Evolutionary conservation across 2,329 filamentous ascomycete genomes (phyloP).

Genomic region (Colletotrichum echinochloae): DNA sequence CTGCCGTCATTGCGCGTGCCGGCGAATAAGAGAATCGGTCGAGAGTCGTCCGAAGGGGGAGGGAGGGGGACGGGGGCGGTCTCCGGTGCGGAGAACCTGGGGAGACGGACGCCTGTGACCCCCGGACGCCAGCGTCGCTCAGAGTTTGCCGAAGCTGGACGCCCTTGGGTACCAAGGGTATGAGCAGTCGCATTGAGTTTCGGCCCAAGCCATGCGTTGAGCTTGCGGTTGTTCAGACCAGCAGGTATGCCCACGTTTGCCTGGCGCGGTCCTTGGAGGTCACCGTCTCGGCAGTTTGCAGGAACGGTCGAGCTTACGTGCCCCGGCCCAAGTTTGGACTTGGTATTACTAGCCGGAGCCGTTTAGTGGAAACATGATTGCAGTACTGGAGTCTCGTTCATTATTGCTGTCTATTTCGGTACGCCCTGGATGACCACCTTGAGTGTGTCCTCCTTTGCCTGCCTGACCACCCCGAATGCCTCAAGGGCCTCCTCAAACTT

Average conservation of each 20-base stretch:
- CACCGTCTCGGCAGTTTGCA: not conserved
- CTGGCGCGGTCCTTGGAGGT: not conserved
- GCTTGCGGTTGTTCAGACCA: not conserved
- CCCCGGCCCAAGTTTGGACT: not conserved
- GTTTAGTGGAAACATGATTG: not conserved
- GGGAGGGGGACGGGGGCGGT: too few species aligned
- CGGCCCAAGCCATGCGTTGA: too few species aligned
- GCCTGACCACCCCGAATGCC: slow-evolving; percentile 77
- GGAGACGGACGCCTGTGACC: slow-evolving; percentile 26
- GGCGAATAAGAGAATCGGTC: slow-evolving; percentile 20
- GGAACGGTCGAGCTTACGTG: too few species aligned
- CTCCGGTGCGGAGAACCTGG: slow-evolving; percentile 27
- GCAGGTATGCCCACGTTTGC: not conserved
- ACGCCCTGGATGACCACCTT: slow-evolving; percentile 74
- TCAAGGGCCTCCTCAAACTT: slow-evolving; percentile 69
- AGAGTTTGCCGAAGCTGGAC: not conserved
- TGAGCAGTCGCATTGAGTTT: too few species aligned
- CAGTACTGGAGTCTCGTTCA: not conserved
- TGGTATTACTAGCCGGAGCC: too few species aligned
- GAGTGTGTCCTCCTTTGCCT: slow-evolving; percentile 75
- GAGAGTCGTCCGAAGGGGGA: slow-evolving; percentile 25
- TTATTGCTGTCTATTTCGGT: slow-evolving; percentile 6
- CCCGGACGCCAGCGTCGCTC: slow-evolving; percentile 6
- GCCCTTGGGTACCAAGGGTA: too few species aligned
- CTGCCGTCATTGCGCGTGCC: not conserved